Base-by-base conservation (phyloP, 2,329 filamentous ascomycete genomes). In the Thermoascus crustaceus region DNA sequence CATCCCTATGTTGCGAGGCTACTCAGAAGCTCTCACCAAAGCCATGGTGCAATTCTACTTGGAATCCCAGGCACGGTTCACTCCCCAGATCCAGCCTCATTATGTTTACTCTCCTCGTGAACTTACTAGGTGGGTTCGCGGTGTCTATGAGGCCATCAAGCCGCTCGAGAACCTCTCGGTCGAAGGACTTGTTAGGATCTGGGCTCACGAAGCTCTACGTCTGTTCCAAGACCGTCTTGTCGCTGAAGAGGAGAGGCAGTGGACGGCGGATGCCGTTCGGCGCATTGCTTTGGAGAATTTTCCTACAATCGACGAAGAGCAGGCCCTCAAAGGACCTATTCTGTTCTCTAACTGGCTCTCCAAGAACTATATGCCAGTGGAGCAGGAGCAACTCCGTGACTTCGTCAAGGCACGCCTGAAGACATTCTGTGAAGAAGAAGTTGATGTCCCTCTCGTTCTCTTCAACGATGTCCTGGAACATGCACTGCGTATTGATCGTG, bases 21-120 rank as follows among this genome's bases (percentile, higher is more conserved):
- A 96, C 58, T 80, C 91, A 0, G 91, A 96, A 39, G 76, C 87
- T 8, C 78, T 99, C 41, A 99, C 91, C 0, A 88, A 88, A 55
- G 85, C 93, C 13, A 99, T 99, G 91, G 93, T 99, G 26, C 82
- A 85, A 47, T 83, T 99, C 54, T 99, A 96, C 54, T 69, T 93
- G 18, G 86, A 94, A 57, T 98, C 91, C 7, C 93, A 99, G 60
- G 76, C 85, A 53, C 77, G 84, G 34, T 99, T 99, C 57, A 98
- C 91, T 7, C 83, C 91, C 5, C 82, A 94, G 63, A 95, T 96
- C 25, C 91, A 98, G 55, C 91, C 91, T 1, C 91, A 98, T 60
- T 99, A 99, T 58, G 88, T 99, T 30, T 99, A 99, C 75, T 95
- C 88, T 60, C 91, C 91, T 56, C 86, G 91, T 81, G 91, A 99